These are phyloP conservation scores for Immersiporthe knoxdaviesiana DNA, from an alignment of 2,329 filamentous ascomycete species.

Conservation along the genomic window DNA sequence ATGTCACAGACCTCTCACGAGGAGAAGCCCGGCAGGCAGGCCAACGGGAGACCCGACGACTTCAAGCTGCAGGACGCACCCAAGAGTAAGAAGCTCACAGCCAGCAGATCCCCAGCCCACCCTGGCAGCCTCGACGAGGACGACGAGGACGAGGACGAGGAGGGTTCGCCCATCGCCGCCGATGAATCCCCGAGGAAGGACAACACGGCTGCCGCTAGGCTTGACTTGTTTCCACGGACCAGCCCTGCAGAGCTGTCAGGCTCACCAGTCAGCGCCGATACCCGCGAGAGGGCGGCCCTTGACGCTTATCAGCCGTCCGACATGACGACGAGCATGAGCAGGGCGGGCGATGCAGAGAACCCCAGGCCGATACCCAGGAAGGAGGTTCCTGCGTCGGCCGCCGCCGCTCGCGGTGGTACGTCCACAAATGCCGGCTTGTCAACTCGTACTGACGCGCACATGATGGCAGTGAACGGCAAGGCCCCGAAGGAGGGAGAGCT, in stretches of 20 bases:
- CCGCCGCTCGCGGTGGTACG: conserved; percentile 49
- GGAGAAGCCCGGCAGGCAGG: conserved; percentile 43
- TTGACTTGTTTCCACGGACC: conserved; percentile 42
- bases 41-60: conserved; percentile 55
- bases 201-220: conserved; percentile 34
- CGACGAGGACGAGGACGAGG: conserved; percentile 40
- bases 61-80: conserved; percentile 85
- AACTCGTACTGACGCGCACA: conserved; percentile 27
- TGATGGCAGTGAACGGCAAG: conserved; percentile 43
- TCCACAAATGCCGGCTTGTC: conserved; percentile 25
- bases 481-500: conserved; percentile 35
- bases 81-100: conserved; percentile 57
- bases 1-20: conserved; percentile 42
- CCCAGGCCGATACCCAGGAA: conserved; percentile 65
- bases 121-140: conserved; percentile 45
- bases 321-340: conserved; percentile 45
- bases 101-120: conserved; percentile 50
- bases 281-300: conserved; percentile 61
- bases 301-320: conserved; percentile 50
- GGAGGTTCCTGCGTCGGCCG: conserved; percentile 54
- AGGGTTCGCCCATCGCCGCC: conserved; percentile 41
- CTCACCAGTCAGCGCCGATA: conserved; percentile 62
- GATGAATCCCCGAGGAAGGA: conserved; percentile 44
- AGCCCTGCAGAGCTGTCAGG: conserved; percentile 42
- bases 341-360: conserved; percentile 42